These are phyloP conservation scores for Syzygium oleosum DNA, from an alignment of 345 rosid species.

Conservation along the genomic window DNA sequence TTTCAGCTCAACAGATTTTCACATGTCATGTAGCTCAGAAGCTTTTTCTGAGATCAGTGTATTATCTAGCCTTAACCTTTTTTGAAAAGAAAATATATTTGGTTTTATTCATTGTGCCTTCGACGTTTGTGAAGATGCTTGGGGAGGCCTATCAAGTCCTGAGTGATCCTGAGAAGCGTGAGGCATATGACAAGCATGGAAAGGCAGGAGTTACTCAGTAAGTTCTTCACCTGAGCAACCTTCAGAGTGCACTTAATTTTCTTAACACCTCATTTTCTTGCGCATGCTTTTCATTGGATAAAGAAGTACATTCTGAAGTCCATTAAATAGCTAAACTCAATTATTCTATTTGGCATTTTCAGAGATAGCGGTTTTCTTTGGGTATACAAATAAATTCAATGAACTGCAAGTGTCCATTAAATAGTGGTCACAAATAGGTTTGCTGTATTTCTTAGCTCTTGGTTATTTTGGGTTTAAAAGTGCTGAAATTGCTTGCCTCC, in stretches of 20 bases:
- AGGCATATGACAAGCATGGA: slow-evolving; percentile 75
- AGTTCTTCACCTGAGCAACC: slow-evolving; percentile 18
- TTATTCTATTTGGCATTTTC: neutral
- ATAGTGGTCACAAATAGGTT: neutral
- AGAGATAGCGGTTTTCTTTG: neutral
- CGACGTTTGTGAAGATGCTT: slow-evolving; percentile 43
- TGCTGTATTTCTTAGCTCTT: neutral
- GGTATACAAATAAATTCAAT: neutral
- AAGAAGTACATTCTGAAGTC: neutral
- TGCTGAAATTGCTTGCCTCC: neutral
- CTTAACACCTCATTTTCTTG: neutral
- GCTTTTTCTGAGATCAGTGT: neutral
- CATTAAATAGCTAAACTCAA: neutral
- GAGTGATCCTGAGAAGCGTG: slow-evolving; percentile 87
- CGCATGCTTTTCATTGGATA: neutral
- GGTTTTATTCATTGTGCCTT: neutral
- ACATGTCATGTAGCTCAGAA: neutral
- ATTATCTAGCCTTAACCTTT: neutral
- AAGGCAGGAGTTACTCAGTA: slow-evolving; percentile 74
- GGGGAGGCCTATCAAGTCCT: slow-evolving; percentile 95
- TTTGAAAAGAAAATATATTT: neutral
- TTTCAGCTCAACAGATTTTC: neutral
- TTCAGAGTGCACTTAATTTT: neutral
- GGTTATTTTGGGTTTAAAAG: neutral
- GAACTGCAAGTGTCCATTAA: neutral